These are phyloP conservation scores for Pyrenophora seminiperda DNA, from an alignment of 2,329 filamentous ascomycete species.

Conservation along the genomic window DNA sequence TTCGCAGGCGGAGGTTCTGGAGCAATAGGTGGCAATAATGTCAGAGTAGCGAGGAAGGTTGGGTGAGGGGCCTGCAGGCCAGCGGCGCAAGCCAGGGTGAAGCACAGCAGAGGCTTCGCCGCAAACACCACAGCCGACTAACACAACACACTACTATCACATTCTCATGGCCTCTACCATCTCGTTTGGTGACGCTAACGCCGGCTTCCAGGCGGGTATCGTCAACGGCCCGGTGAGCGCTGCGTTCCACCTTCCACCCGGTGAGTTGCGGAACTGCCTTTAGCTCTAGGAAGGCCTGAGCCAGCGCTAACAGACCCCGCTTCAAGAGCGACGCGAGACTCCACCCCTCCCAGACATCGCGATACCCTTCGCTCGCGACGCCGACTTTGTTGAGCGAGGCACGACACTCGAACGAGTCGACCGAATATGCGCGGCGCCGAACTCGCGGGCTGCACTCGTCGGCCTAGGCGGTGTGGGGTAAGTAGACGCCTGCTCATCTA, in stretches of 20 bases:
- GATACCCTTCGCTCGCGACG: slow-evolving; percentile 37
- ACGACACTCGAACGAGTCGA: slow-evolving; percentile 12
- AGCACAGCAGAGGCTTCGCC: slow-evolving; percentile 3
- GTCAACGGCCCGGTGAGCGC: slow-evolving; percentile 15
- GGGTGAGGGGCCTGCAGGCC: slow-evolving; percentile 20
- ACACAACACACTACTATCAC: neutral
- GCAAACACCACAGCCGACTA: slow-evolving; percentile 8
- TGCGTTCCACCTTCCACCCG: slow-evolving; percentile 9
- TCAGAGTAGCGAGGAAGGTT: slow-evolving; percentile 27
- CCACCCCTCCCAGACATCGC: slow-evolving; percentile 25
- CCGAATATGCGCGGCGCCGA: slow-evolving; percentile 13
- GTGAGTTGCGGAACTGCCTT: slow-evolving; percentile 15
- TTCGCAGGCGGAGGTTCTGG: neutral
- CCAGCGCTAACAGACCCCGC: too few relatives aligned
- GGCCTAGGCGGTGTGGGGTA: too few relatives aligned
- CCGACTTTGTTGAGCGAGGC: slow-evolving; percentile 29
- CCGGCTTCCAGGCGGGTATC: slow-evolving; percentile 15
- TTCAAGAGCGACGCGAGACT: too few relatives aligned
- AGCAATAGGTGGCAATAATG: neutral
- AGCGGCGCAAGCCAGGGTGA: slow-evolving; percentile 5
- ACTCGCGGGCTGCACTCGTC: too few relatives aligned
- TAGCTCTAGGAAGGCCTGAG: too few relatives aligned
- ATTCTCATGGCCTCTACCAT: slow-evolving; percentile 10
- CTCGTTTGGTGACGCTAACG: slow-evolving; percentile 17
- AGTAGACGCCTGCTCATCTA: slow-evolving; percentile 8